phyloP scores from a whole-genome alignment of 1,284 basidiomycete species.

The Pseudozyma hubeiensis region DNA sequence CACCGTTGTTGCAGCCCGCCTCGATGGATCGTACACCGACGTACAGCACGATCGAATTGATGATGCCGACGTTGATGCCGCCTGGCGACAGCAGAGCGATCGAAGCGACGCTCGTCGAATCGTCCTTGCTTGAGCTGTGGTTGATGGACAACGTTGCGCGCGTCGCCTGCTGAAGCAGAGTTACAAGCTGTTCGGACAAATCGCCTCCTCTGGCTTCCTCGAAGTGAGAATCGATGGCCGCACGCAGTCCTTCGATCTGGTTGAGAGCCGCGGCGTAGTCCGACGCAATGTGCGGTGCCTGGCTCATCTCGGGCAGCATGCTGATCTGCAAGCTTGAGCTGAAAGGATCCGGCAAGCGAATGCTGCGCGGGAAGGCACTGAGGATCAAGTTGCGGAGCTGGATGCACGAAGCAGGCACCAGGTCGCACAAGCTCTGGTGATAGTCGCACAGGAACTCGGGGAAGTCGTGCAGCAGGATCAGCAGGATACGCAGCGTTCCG shows the following conservation, averaged over 20 bases:
- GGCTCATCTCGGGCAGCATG: conserved; percentile 86
- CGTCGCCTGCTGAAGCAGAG: conserved; percentile 22
- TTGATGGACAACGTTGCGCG: neutral
- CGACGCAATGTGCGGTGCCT: conserved; percentile 87
- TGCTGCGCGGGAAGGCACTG: conserved; percentile 87
- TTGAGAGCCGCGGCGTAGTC: conserved; percentile 87
- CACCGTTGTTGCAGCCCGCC: conserved; percentile 72
- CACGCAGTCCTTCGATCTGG: conserved; percentile 71
- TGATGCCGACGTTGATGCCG: conserved; percentile 84
- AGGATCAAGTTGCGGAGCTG: conserved; percentile 97
- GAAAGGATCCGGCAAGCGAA: conserved; percentile 86
- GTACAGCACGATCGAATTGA: conserved; percentile 95
- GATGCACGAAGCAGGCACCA: conserved; percentile 89
- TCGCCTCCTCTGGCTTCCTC: conserved; percentile 23
- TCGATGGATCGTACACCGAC: conserved; percentile 85
- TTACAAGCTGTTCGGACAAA: conserved; percentile 29
- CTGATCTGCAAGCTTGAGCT: conserved; percentile 71
- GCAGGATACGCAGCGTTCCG: conserved; percentile 88
- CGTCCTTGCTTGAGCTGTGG: conserved; percentile 27
- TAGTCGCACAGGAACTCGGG: conserved; percentile 97
- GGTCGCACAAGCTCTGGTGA: conserved; percentile 93
- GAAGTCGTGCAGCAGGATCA: conserved; percentile 97
- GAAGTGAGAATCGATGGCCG: conserved; percentile 41
- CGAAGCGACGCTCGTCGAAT: conserved; percentile 12
- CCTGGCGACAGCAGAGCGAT: conserved; percentile 71